Percentiles rank a stretch among this genome's conserved stretches.
phyloP scores from a whole-genome alignment of 2,329 filamentous ascomycete genomes.

The Phaeoacremonium minimum region DNA sequence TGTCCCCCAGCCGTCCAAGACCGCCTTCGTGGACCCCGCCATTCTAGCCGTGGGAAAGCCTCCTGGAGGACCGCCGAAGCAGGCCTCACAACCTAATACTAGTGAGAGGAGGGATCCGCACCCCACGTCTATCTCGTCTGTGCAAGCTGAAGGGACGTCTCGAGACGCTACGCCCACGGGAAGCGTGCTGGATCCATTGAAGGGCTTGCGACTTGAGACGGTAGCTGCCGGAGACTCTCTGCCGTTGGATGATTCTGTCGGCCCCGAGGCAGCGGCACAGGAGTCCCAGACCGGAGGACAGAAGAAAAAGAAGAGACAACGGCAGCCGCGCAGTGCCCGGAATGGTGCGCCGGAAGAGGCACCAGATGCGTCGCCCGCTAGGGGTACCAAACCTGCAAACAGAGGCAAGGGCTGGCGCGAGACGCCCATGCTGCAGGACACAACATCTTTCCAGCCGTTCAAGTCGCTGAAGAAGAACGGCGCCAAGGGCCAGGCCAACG shows the following conservation, averaged over 20 bases:
- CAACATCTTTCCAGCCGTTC: conserved; percentile 59
- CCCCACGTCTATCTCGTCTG: conserved; percentile 12
- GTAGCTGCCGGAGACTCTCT: background rate
- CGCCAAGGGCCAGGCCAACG: conserved; percentile 37
- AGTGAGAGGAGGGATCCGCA: conserved; percentile 25
- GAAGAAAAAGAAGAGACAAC: conserved; percentile 22
- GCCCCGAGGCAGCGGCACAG: conserved; percentile 12
- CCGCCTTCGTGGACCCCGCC: conserved; percentile 71
- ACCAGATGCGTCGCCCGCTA: conserved; percentile 13
- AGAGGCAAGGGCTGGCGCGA: conserved; percentile 54
- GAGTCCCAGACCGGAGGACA: conserved; percentile 14
- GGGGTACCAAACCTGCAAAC: conserved; percentile 14
- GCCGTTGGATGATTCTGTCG: conserved; percentile 12
- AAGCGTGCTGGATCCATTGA: conserved; percentile 13
- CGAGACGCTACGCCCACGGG: conserved; percentile 14
- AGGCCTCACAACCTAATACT: conserved; percentile 19
- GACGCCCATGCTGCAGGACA: conserved; percentile 57
- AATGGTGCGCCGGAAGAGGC: conserved; percentile 19
- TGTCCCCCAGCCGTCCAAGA: conserved; percentile 20
- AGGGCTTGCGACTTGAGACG: conserved; percentile 15
- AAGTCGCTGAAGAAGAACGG: conserved; percentile 54
- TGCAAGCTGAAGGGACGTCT: conserved; percentile 5
- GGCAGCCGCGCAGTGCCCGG: conserved; percentile 24
- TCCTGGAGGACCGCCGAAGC: conserved; percentile 21
- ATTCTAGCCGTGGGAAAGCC: conserved; percentile 65